Evolutionary conservation across 1,284 basidiomycete species (phyloP).

Genomic region (Phellopilus nigrolimitatus): DNA sequence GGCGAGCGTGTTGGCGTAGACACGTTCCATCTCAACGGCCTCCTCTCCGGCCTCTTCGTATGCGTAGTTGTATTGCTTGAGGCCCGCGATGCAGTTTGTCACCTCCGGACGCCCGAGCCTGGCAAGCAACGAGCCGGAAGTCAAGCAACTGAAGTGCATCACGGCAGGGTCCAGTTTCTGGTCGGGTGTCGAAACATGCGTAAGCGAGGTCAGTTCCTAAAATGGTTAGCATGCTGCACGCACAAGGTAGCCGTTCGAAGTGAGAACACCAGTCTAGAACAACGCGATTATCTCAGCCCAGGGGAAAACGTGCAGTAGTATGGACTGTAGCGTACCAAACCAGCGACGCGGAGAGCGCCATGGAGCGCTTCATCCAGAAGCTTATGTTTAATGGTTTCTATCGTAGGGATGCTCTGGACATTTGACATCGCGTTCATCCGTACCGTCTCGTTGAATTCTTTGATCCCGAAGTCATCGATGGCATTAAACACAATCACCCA

Average conservation of each 20-base stretch:
- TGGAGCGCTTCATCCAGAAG: constrained; percentile 78
- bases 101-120: constrained; percentile 79
- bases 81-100: constrained; percentile 73
- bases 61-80: constrained; percentile 82
- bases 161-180: constrained; percentile 78
- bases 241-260: constrained; percentile 80
- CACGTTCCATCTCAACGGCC: constrained; percentile 59
- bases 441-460: constrained; percentile 54
- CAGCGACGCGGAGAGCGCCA: constrained; percentile 81
- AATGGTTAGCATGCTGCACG: constrained; percentile 26
- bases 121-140: constrained; percentile 79
- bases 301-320: no score
- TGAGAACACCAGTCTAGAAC: constrained; percentile 78
- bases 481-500: constrained; percentile 80
- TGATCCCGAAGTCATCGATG: constrained; percentile 79
- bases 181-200: no score
- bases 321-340: constrained; percentile 72
- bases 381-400: constrained; percentile 58
- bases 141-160: constrained; percentile 80
- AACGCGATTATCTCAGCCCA: no score
- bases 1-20: constrained; percentile 42
- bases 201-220: no score
- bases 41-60: constrained; percentile 83
- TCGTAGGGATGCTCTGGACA: constrained; percentile 33
- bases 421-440: constrained; percentile 35